phyloP scores from a whole-genome alignment of 2,329 filamentous ascomycete species.

The Rhexocercosporidium sp. region DNA sequence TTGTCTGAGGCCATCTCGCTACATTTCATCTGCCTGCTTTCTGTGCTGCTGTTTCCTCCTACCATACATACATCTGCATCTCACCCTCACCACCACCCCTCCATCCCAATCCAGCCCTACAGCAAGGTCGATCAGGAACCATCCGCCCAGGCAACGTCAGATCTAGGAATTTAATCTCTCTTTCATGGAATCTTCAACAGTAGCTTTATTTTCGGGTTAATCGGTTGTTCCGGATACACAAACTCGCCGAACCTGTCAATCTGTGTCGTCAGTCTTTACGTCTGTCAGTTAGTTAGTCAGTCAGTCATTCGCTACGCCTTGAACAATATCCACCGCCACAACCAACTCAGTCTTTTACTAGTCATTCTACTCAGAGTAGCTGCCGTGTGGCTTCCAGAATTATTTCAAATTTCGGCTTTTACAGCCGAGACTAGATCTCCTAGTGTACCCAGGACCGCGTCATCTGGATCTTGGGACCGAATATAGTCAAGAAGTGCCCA shows the following conservation, averaged over 20 bases:
- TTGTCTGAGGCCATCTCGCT: slow-evolving; percentile 12
- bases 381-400: neutral
- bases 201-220: neutral
- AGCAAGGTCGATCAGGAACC: slow-evolving; percentile 14
- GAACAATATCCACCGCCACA: neutral
- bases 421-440: slow-evolving; percentile 18
- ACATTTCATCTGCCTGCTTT: neutral
- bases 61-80: too few relatives aligned
- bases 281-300: neutral
- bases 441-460: slow-evolving; percentile 27
- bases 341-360: neutral
- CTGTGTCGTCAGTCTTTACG: slow-evolving; percentile 12
- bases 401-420: slow-evolving; percentile 4
- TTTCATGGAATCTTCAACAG: neutral
- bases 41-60: slow-evolving; percentile 1
- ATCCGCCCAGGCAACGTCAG: neutral
- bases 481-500: slow-evolving; percentile 8
- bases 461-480: slow-evolving; percentile 18
- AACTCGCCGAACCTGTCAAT: neutral
- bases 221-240: neutral
- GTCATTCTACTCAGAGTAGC: neutral
- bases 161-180: neutral
- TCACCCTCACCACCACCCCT: neutral
- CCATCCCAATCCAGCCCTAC: slow-evolving; percentile 9
- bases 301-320: slow-evolving; percentile 1